phyloP scores from a whole-genome alignment of 371 early-diverging fungal genomes.

The Batrachochytrium dendrobatidis region DNA sequence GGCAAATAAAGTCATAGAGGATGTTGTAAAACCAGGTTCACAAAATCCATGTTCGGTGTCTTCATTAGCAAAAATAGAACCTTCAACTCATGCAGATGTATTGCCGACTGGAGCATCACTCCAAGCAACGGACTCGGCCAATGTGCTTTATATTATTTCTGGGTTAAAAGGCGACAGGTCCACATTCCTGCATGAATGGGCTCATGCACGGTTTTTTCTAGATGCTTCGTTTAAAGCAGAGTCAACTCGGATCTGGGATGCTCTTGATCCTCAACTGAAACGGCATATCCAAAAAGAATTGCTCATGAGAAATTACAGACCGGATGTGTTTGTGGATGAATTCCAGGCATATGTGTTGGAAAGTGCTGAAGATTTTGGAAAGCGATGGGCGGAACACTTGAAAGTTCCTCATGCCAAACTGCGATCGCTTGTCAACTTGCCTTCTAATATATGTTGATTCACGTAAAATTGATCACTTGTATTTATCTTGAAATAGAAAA shows the following conservation, averaged over 20 bases:
- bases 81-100: not conserved
- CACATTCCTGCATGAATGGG: constrained; percentile 44
- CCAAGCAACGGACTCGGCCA: not conserved
- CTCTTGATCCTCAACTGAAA: constrained; percentile 9
- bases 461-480: too few relatives aligned
- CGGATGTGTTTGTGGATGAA: constrained; percentile 33
- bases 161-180: constrained; percentile 20
- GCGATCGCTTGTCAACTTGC: too few relatives aligned
- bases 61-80: not conserved
- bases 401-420: too few relatives aligned
- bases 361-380: constrained; percentile 36
- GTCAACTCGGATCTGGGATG: constrained; percentile 11
- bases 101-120: not conserved
- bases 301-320: constrained; percentile 26
- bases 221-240: constrained; percentile 14
- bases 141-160: constrained; percentile 11
- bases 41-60: not conserved
- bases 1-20: not conserved
- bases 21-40: too few relatives aligned
- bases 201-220: constrained; percentile 30
- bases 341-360: constrained; percentile 44
- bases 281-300: constrained; percentile 26
- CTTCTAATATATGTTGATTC: too few relatives aligned
- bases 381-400: too few relatives aligned
- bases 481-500: too few relatives aligned